These are phyloP conservation scores for Trichoderma citrinoviride DNA, from an alignment of 2,329 filamentous ascomycete genomes.

Conservation along the genomic window DNA sequence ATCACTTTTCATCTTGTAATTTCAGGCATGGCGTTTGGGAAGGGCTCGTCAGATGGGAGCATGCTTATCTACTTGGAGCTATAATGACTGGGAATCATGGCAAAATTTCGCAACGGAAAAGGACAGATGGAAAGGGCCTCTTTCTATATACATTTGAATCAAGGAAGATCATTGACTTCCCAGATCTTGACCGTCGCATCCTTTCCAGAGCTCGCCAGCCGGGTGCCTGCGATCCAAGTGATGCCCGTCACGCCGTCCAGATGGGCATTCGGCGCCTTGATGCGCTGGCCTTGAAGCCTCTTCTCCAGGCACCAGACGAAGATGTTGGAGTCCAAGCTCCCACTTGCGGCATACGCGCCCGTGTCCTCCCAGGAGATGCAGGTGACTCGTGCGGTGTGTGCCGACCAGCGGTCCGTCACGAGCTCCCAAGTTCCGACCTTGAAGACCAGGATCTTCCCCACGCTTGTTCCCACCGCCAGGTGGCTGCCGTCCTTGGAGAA, in stretches of 20 bases:
- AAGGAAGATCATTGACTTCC: constrained; percentile 45
- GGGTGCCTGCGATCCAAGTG: constrained; percentile 69
- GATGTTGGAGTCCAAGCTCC: constrained; percentile 85
- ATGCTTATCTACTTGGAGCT: constrained; percentile 4
- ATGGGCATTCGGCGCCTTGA: constrained; percentile 85
- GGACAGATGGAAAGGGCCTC: neutral
- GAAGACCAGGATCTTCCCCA: constrained; percentile 87
- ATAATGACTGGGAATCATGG: constrained; percentile 8
- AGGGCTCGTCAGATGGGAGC: neutral
- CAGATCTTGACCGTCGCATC: constrained; percentile 93
- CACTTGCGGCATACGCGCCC: constrained; percentile 77
- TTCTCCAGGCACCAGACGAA: constrained; percentile 86
- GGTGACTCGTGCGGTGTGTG: constrained; percentile 58
- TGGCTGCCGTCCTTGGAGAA: constrained; percentile 77
- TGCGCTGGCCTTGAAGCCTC: constrained; percentile 73
- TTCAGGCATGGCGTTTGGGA: neutral
- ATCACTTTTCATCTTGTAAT: neutral
- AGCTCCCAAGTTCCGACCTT: constrained; percentile 60
- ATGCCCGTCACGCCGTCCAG: constrained; percentile 94
- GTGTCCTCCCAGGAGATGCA: constrained; percentile 72
- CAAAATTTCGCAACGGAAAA: neutral
- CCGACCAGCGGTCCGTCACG: constrained; percentile 70
- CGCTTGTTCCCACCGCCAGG: constrained; percentile 77
- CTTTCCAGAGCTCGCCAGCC: constrained; percentile 75
- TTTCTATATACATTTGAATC: constrained; percentile 14